phyloP scores from a whole-genome alignment of 2,329 filamentous ascomycete genomes.

The Huntiella omanensis region DNA sequence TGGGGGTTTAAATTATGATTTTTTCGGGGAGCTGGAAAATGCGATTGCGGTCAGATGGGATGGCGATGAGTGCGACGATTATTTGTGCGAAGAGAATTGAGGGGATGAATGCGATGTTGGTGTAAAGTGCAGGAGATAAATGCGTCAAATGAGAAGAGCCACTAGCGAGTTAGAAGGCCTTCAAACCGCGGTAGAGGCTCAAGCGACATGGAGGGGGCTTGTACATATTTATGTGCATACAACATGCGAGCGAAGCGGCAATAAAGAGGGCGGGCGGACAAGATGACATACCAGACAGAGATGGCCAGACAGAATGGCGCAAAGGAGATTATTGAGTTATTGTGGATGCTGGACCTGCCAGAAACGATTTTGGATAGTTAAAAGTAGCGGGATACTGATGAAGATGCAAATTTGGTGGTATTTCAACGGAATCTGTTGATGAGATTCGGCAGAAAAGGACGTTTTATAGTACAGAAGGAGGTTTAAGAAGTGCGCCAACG shows the following conservation, averaged over 20 bases:
- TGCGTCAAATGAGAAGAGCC: background rate
- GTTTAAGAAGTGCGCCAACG: too few relatives aligned
- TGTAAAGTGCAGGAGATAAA: background rate
- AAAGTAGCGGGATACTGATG: background rate
- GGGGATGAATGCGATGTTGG: background rate
- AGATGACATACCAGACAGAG: conserved; percentile 1
- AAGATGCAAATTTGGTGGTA: background rate
- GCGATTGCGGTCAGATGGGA: too few relatives aligned
- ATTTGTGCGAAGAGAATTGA: background rate
- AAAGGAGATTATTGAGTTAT: background rate
- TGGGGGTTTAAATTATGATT: background rate
- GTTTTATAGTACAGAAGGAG: too few relatives aligned
- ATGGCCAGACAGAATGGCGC: background rate
- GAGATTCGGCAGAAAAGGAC: too few relatives aligned
- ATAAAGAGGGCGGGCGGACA: background rate
- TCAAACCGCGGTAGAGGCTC: background rate
- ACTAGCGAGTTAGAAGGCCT: background rate
- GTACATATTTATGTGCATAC: too few relatives aligned
- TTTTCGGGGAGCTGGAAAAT: background rate
- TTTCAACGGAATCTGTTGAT: background rate
- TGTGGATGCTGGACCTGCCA: background rate
- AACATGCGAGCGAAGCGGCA: conserved; percentile 1
- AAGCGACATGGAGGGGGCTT: too few relatives aligned
- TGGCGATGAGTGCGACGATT: too few relatives aligned
- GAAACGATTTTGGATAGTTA: background rate